Evolutionary conservation across 2,329 filamentous ascomycete species (phyloP).

Genomic region (Alternaria arbusti): DNA sequence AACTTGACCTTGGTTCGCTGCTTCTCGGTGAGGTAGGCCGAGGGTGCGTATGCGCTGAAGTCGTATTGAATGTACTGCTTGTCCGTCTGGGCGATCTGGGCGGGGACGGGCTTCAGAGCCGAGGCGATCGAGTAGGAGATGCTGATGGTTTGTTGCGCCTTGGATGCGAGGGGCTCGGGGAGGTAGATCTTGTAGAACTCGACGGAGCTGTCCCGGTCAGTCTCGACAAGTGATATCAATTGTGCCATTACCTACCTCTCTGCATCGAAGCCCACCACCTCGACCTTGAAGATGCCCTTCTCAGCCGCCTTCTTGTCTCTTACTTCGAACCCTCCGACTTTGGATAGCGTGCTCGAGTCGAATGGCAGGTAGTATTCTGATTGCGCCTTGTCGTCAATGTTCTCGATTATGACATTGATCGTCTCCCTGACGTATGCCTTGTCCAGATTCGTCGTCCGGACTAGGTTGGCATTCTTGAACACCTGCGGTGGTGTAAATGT

Average conservation of each 20-base stretch:
- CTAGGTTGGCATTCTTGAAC: conserved; percentile 92
- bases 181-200: conserved; percentile 86
- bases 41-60: conserved; percentile 84
- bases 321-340: conserved; percentile 85
- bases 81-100: conserved; percentile 80
- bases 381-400: conserved; percentile 78
- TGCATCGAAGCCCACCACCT: conserved; percentile 66
- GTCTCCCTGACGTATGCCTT: conserved; percentile 90
- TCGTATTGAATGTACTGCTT: conserved; percentile 85
- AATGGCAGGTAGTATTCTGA: conserved; percentile 93
- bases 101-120: conserved; percentile 80
- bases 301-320: conserved; percentile 85
- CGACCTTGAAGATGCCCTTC: conserved; percentile 71
- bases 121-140: conserved; percentile 85
- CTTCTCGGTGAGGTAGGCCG: conserved; percentile 83
- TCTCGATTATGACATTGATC: conserved; percentile 94
- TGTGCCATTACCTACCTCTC: conserved; percentile 53
- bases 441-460: conserved; percentile 88
- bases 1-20: conserved; percentile 98
- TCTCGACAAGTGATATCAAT: neutral
- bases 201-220: conserved; percentile 40
- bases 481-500: conserved; percentile 84
- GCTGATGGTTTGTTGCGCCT: conserved; percentile 81
- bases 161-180: conserved; percentile 75
- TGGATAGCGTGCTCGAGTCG: conserved; percentile 74